Conservation (phyloP, 805 yeast species). For the Ogataea nitratoaversa region DNA sequence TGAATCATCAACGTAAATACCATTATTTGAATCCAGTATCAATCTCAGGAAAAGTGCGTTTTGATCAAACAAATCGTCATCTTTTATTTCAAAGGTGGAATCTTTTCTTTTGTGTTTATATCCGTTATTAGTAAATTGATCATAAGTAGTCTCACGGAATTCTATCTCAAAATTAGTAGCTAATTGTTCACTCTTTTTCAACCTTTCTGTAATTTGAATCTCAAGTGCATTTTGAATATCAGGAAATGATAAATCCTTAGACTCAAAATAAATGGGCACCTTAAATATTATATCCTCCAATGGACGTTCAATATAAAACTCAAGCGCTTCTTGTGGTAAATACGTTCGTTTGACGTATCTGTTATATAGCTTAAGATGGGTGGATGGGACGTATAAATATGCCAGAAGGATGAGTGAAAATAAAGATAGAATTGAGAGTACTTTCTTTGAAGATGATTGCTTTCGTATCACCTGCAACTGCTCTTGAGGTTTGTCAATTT, state of each 20-base stretch:
- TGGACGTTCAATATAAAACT: constrained; percentile 30
- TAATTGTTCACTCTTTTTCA: constrained; percentile 25
- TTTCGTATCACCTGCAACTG: too few species aligned
- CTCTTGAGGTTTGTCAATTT: too few species aligned
- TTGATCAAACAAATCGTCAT: constrained; percentile 5
- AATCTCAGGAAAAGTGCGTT: constrained; percentile 19
- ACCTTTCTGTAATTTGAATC: constrained; percentile 39
- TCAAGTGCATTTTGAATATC: constrained; percentile 59
- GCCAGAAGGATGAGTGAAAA: constrained; percentile 1
- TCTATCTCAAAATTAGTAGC: constrained; percentile 20
- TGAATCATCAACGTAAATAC: constrained; percentile 25
- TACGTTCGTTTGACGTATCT: constrained; percentile 1
- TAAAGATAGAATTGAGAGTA: not conserved
- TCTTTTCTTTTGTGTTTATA: too few species aligned
- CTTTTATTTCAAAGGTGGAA: not conserved
- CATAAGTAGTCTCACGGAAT: constrained; percentile 12
- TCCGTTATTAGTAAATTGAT: too few species aligned
- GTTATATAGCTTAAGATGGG: constrained; percentile 4
- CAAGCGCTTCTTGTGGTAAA: constrained; percentile 12
- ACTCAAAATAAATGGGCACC: constrained; percentile 40
- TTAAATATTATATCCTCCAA: constrained; percentile 39
- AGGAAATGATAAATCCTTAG: constrained; percentile 47
- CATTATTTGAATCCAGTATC: constrained; percentile 19
- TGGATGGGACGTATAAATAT: not conserved
- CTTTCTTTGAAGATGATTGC: not conserved